Evolutionary conservation across 179 eudicot species (phyloP), one percentile per base, ranked within the genome.

Genomic region (Corrigiola litoralis): DNA sequence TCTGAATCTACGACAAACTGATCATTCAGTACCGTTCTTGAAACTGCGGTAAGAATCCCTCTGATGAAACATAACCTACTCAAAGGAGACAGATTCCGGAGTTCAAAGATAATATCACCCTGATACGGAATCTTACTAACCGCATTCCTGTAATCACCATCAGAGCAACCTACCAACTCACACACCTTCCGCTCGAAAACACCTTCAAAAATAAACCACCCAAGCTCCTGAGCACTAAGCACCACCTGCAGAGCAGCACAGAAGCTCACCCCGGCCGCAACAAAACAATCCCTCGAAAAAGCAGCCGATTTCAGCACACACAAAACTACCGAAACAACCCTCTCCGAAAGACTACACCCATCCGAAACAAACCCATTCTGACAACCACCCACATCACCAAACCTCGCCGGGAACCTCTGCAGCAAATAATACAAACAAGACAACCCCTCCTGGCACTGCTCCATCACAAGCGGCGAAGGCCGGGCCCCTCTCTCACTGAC

Each of bases 211-310:
- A 94, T 81, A 47, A 76, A 76, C 72, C 69, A 78, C 6, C 85
- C 91, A 20, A 90, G 85, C 75, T 94, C 95, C 56, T 88, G 77
- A 0, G 89, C 78, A 66, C 70, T 70, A 37, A 94, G 82, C 69
- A 89, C 83, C 46, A 65, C 88, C 65, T 87, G 99, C 60, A 94
- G 82, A 61, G 96, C 96, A 24, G 95, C 94, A 66, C 91, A 90
- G n/a, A 90, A 88, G 64, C 91, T 80, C 69, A 94, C 97, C 33
- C 99, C 99, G 0, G 96, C 99, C 4, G 99, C 96, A 54, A 94
- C 99, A 59, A 81, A 82, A 75, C 91, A 84, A 67, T 94, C 99
- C 78, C 99, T 84, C 1, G 99, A 84, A 74, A 90, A 94, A 16
- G 88, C 84, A 12, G 66, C 16, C 0, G 95, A 87, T 25, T 74